Conservation (phyloP, 2,329 filamentous ascomycete genomes). For the Penicillium glabrum region DNA sequence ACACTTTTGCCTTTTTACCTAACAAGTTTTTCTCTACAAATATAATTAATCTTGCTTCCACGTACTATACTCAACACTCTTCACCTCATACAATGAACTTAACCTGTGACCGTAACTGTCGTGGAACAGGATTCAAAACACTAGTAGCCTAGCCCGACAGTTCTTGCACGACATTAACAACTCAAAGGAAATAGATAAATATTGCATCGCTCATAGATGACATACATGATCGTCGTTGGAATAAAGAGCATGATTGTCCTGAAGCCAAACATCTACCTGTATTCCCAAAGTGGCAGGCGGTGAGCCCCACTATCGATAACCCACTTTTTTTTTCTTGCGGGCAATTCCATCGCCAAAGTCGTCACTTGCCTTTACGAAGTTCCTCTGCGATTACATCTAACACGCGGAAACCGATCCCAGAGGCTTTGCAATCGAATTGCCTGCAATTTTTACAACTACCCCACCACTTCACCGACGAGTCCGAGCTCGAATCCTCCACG, state of each 20-base stretch:
- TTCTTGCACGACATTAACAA: background rate
- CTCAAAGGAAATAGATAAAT: background rate
- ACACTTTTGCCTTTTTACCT: background rate
- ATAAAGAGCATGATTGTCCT: background rate
- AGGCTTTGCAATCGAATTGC: background rate
- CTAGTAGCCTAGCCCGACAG: background rate
- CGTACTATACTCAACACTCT: no score
- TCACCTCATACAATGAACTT: background rate
- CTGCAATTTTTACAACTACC: background rate
- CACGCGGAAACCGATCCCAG: background rate
- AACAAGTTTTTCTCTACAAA: no score
- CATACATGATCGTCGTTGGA: background rate
- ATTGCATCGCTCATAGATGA: background rate
- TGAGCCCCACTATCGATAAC: slow-evolving; percentile 24
- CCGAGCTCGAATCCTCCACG: background rate
- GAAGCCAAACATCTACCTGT: background rate
- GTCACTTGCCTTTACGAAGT: background rate
- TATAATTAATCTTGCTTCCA: no score
- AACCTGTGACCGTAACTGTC: background rate
- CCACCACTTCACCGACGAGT: background rate
- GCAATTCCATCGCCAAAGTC: background rate
- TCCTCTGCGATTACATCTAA: background rate
- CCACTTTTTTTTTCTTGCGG: slow-evolving; percentile 25
- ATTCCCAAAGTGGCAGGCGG: slow-evolving; percentile 16
- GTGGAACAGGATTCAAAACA: background rate